Percentiles rank a stretch among this genome's conserved stretches.
Conservation (phyloP, 140 eudicot species). For the Senecio squalidus region DNA sequence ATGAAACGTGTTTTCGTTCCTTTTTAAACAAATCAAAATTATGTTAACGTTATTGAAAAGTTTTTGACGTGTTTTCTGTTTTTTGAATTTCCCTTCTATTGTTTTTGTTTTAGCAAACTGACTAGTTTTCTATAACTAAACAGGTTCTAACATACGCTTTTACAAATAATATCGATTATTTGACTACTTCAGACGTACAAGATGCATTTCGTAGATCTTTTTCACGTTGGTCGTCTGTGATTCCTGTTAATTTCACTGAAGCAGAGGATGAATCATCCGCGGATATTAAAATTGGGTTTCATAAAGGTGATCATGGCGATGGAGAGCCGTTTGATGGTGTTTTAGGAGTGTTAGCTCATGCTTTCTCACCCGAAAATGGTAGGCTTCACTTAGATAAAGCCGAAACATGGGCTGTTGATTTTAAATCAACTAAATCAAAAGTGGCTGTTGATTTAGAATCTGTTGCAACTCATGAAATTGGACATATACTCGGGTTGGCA, state of each 20-base stretch:
- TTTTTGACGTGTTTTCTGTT: too few relatives aligned
- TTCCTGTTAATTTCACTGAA: conserved; percentile 72
- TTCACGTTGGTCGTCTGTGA: conserved; percentile 67
- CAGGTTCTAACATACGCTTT: conserved; percentile 55
- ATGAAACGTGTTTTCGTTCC: too few relatives aligned
- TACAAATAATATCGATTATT: conserved; percentile 36
- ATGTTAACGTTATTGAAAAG: too few relatives aligned
- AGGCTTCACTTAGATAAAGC: conserved; percentile 66
- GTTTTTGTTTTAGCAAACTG: too few relatives aligned
- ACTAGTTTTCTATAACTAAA: too few relatives aligned
- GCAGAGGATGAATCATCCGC: conserved; percentile 28
- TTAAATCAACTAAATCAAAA: conserved; percentile 31
- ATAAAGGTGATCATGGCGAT: conserved; percentile 77
- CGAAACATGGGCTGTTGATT: conserved; percentile 84
- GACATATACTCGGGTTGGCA: conserved; percentile 80
- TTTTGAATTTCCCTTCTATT: too few relatives aligned
- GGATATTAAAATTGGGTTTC: conserved; percentile 56
- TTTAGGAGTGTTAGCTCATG: conserved; percentile 72
- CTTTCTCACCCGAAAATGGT: conserved; percentile 85
- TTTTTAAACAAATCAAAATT: too few relatives aligned
- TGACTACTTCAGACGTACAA: conserved; percentile 30
- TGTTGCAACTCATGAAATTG: conserved; percentile 85
- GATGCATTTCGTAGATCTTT: conserved; percentile 49
- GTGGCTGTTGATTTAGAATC: conserved; percentile 83
- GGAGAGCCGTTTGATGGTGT: conserved; percentile 89